A percentile compares a stretch with the other conserved stretches of the same genome.
These are phyloP conservation scores for Polytrichum commune DNA, from an alignment of 225 moss, liverwort and hornwort genomes.

Conservation along the genomic window DNA sequence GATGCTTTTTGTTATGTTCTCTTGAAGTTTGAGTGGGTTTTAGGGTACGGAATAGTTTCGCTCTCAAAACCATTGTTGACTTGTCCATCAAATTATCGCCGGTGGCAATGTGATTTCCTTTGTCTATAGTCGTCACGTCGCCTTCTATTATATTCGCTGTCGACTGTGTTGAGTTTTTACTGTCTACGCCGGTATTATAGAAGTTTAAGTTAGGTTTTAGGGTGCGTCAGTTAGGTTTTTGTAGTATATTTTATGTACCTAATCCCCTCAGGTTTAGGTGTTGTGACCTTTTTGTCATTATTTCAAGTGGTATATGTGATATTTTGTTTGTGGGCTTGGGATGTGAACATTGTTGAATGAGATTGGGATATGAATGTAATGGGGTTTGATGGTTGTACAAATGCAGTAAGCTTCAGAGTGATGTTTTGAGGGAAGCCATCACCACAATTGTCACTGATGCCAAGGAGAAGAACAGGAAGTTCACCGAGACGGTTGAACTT, in stretches of 20 bases:
- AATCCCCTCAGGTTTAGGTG: not conserved
- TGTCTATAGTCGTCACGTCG: not conserved
- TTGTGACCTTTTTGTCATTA: not conserved
- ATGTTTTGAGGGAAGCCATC: constrained; percentile 57
- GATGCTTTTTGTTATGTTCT: not conserved
- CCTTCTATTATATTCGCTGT: not conserved
- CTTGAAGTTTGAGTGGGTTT: not conserved
- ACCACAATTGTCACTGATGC: constrained; percentile 38
- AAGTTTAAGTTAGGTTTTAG: not conserved
- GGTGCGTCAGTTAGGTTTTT: not conserved
- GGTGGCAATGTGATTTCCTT: not conserved
- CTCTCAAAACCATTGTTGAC: not conserved
- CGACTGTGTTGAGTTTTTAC: no score
- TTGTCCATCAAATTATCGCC: not conserved
- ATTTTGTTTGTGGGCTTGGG: not conserved
- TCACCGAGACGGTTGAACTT: constrained; percentile 61
- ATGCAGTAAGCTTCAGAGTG: constrained; percentile 69
- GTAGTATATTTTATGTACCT: not conserved
- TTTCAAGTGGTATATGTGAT: no score
- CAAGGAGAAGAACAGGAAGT: constrained; percentile 61
- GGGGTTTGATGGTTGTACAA: not conserved
- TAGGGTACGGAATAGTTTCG: no score
- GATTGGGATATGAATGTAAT: not conserved
- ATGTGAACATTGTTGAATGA: not conserved
- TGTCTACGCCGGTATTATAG: not conserved